Conservation (phyloP, 2,329 filamentous ascomycete species). For the Pestalotiopsis fici region DNA sequence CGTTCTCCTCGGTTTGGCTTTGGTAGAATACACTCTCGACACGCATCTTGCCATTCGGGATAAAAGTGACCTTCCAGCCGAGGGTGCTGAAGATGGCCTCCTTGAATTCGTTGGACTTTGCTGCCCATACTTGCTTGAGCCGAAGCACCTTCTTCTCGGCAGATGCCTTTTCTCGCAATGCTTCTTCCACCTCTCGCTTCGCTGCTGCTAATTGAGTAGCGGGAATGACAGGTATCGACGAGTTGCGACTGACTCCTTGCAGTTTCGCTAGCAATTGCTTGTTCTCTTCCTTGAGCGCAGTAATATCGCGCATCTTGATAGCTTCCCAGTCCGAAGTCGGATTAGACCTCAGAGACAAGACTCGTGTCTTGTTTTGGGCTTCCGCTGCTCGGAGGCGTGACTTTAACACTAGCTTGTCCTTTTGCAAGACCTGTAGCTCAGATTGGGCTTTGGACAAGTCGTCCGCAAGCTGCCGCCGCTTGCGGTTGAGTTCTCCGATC, state of each 20-base stretch:
- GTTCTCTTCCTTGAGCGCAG: slow-evolving; percentile 81
- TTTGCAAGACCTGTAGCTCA: slow-evolving; percentile 69
- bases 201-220: slow-evolving; percentile 74
- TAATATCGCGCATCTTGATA: slow-evolving; percentile 79
- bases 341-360: slow-evolving; percentile 88
- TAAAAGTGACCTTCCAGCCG: slow-evolving; percentile 93
- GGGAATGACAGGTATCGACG: slow-evolving; percentile 66
- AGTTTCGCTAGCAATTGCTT: slow-evolving; percentile 77
- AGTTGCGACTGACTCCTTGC: slow-evolving; percentile 42
- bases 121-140: slow-evolving; percentile 88
- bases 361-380: slow-evolving; percentile 72
- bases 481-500: slow-evolving; percentile 80
- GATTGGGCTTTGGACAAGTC: slow-evolving; percentile 63
- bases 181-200: slow-evolving; percentile 73
- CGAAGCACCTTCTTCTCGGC: slow-evolving; percentile 82
- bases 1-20: slow-evolving; percentile 66
- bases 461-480: slow-evolving; percentile 66
- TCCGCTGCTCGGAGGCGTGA: slow-evolving; percentile 71
- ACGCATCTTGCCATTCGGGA: slow-evolving; percentile 94
- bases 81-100: slow-evolving; percentile 90
- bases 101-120: slow-evolving; percentile 92
- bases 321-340: slow-evolving; percentile 85
- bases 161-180: slow-evolving; percentile 67
- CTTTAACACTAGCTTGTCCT: slow-evolving; percentile 67
- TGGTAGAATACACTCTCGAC: slow-evolving; percentile 86